A percentile compares a stretch with the other conserved stretches of the same genome.
Evolutionary conservation across 495 filamentous ascomycete species (phyloP).

Genomic region (Pseudotulostoma volvatum): DNA sequence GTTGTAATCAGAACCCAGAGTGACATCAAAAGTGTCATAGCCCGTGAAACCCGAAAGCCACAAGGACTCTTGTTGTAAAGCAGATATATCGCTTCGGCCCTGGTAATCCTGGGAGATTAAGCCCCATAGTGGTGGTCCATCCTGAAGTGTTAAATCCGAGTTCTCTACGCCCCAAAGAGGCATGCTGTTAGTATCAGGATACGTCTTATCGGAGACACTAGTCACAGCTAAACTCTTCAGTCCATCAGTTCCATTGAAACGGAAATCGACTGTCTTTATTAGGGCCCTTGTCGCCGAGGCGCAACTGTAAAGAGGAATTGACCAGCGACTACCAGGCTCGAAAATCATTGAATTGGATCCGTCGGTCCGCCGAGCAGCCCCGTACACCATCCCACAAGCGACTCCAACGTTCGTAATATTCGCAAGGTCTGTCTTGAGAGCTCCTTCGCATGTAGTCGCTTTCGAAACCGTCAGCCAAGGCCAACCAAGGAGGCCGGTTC

Average conservation of each 20-base stretch:
- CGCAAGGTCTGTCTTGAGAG: conserved; percentile 11
- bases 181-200: background rate
- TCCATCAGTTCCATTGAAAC: conserved; percentile 14
- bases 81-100: conserved; percentile 14
- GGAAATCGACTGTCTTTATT: conserved; percentile 26
- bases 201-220: conserved; percentile 4
- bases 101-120: conserved; percentile 12
- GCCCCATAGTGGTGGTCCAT: conserved; percentile 21
- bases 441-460: conserved; percentile 14
- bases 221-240: conserved; percentile 9
- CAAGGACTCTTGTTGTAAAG: conserved; percentile 12
- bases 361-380: conserved; percentile 16
- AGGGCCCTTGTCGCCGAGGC: conserved; percentile 20
- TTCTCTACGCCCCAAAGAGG: conserved; percentile 15
- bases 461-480: background rate
- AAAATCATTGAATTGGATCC: conserved; percentile 11
- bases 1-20: conserved; percentile 1
- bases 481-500: background rate
- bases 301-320: conserved; percentile 24
- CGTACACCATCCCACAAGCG: conserved; percentile 22
- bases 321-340: conserved; percentile 21
- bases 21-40: background rate
- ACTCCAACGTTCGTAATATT: conserved; percentile 25
- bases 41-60: conserved; percentile 9
- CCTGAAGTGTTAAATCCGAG: conserved; percentile 4